These are phyloP conservation scores for Tricholoma terreum DNA, from an alignment of 768 basidiomycete genomes.

Conservation along the genomic window DNA sequence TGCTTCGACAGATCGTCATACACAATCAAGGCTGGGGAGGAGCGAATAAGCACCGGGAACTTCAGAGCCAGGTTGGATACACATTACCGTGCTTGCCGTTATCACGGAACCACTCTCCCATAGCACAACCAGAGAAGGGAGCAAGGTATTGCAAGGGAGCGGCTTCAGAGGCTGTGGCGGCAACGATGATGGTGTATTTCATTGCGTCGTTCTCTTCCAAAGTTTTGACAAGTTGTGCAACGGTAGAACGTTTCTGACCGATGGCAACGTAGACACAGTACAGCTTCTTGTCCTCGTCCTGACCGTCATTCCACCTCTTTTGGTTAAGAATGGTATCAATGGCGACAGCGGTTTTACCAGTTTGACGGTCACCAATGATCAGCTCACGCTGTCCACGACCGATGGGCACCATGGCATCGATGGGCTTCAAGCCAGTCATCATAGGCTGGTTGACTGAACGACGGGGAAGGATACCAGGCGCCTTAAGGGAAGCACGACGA, in stretches of 20 bases:
- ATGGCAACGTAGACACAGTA: constrained; percentile 99
- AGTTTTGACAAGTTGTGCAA: constrained; percentile 98
- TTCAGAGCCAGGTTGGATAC: background rate
- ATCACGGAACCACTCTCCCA: constrained; percentile 99
- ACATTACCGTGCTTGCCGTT: constrained; percentile 95
- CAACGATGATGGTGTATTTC: constrained; percentile 99
- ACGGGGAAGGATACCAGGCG: constrained; percentile 98
- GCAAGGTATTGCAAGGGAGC: constrained; percentile 99
- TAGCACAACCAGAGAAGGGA: constrained; percentile 99
- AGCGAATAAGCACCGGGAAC: constrained; percentile 7
- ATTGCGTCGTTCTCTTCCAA: constrained; percentile 99
- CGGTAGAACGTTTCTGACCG: constrained; percentile 99
- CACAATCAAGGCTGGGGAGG: constrained; percentile 80
- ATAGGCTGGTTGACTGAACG: constrained; percentile 99
- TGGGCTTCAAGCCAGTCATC: constrained; percentile 99
- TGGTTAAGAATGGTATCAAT: constrained; percentile 99
- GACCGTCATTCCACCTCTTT: constrained; percentile 98
- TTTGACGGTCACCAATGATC: constrained; percentile 99
- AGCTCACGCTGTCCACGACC: constrained; percentile 99
- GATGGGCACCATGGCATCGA: constrained; percentile 99
- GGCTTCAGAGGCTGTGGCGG: constrained; percentile 98
- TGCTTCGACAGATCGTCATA: constrained; percentile 99
- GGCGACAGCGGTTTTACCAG: constrained; percentile 98
- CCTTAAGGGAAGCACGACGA: constrained; percentile 96
- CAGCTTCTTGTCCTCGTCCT: constrained; percentile 95